Evolutionary conservation across 2,329 filamentous ascomycete species (phyloP).

Genomic region (Botrytis paeoniae): DNA sequence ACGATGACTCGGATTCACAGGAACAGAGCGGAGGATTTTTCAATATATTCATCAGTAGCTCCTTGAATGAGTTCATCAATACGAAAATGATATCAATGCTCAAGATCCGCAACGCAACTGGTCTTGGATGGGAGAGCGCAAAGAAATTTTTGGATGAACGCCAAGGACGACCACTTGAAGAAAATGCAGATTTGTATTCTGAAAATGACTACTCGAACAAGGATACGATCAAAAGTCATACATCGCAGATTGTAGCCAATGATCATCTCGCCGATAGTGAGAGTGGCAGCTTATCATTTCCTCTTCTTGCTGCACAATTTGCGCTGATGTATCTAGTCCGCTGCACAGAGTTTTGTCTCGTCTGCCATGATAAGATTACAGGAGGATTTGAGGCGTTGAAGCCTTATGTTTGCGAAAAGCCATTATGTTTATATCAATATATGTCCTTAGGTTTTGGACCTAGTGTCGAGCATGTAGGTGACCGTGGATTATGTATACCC

Average conservation of each 20-base stretch:
- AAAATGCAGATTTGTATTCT: constrained; percentile 21
- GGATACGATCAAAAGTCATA: constrained; percentile 16
- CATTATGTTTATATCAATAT: constrained; percentile 82
- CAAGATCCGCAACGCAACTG: constrained; percentile 51
- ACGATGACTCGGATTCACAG: background rate
- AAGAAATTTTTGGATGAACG: constrained; percentile 39
- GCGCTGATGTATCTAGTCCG: constrained; percentile 71
- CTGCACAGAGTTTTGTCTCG: constrained; percentile 83
- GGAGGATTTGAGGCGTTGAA: constrained; percentile 67
- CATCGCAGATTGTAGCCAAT: constrained; percentile 32
- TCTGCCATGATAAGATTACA: constrained; percentile 70
- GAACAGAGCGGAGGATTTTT: constrained; percentile 42
- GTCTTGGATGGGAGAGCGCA: constrained; percentile 65
- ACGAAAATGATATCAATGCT: constrained; percentile 61
- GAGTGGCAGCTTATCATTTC: constrained; percentile 46
- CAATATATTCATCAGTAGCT: constrained; percentile 67
- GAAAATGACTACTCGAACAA: constrained; percentile 18
- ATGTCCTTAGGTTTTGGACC: constrained; percentile 82
- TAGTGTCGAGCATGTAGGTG: constrained; percentile 64
- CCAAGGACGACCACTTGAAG: constrained; percentile 29
- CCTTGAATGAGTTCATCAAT: constrained; percentile 66
- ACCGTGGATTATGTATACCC: background rate
- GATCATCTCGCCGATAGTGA: constrained; percentile 36
- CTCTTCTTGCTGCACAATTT: constrained; percentile 68
- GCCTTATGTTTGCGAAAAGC: constrained; percentile 73